These are phyloP conservation scores for Talaromyces pinophilus DNA, from an alignment of 2,329 filamentous ascomycete species.

Conservation along the genomic window DNA sequence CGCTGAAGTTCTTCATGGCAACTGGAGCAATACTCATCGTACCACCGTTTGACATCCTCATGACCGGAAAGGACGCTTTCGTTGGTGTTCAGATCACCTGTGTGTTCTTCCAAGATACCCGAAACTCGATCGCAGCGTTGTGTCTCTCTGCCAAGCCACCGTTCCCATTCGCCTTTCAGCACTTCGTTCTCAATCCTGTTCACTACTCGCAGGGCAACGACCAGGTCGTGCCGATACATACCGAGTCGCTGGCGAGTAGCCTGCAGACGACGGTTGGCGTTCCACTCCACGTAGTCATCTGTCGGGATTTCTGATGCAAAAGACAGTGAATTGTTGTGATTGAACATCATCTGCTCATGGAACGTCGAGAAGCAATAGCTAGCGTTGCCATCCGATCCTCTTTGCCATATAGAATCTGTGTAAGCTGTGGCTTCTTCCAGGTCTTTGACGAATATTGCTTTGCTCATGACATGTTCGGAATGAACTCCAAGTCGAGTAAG, in stretches of 20 bases:
- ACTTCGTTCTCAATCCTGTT: constrained; percentile 88
- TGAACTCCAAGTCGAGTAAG: constrained; percentile 79
- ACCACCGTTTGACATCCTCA: constrained; percentile 56
- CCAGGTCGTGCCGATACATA: constrained; percentile 80
- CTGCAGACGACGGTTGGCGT: constrained; percentile 61
- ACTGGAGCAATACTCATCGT: constrained; percentile 63
- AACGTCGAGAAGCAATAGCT: constrained; percentile 49
- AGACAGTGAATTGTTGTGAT: constrained; percentile 35
- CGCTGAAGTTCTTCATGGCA: constrained; percentile 52
- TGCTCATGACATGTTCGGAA: constrained; percentile 79
- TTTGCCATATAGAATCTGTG: constrained; percentile 32
- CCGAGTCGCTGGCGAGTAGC: constrained; percentile 82
- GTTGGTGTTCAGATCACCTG: constrained; percentile 30
- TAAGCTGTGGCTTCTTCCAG: constrained; percentile 65
- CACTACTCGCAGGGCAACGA: constrained; percentile 86
- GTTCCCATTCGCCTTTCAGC: constrained; percentile 85
- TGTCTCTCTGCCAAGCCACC: constrained; percentile 82
- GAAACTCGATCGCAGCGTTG: constrained; percentile 68
- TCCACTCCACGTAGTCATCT: constrained; percentile 35
- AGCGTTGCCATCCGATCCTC: constrained; percentile 31
- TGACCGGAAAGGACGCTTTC: constrained; percentile 38
- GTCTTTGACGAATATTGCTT: constrained; percentile 79
- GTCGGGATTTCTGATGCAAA: constrained; percentile 29
- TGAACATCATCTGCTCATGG: constrained; percentile 43
- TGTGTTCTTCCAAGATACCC: constrained; percentile 42